phyloP scores from a whole-genome alignment of 306 rosid species.

The Prunus persica region Prunus_persica_NCBIv2 NC_034009.1:30796001-30796500 shows the following conservation, averaged over 20 bases:
- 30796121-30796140: slow-evolving; percentile 67
- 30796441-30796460: too few relatives aligned
- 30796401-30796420: too few relatives aligned
- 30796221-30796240: background rate
- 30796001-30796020: background rate
- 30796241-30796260: background rate
- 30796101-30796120: slow-evolving; percentile 41
- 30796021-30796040: background rate
- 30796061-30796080: slow-evolving; percentile 48
- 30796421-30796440: too few relatives aligned
- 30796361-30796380: too few relatives aligned
- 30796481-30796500: too few relatives aligned
- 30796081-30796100: slow-evolving; percentile 55
- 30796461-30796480: too few relatives aligned
- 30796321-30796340: too few relatives aligned
- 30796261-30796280: background rate
- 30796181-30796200: slow-evolving; percentile 20
- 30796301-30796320: too few relatives aligned
- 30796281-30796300: too few relatives aligned
- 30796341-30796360: too few relatives aligned
- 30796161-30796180: slow-evolving; percentile 71
- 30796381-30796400: too few relatives aligned
- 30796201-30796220: background rate
- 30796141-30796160: slow-evolving; percentile 78
- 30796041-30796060: background rate